Percentiles rank a stretch among this genome's conserved stretches.
phyloP scores from a whole-genome alignment of 257 asterid species.

The Fraxinus anomala region DNA sequence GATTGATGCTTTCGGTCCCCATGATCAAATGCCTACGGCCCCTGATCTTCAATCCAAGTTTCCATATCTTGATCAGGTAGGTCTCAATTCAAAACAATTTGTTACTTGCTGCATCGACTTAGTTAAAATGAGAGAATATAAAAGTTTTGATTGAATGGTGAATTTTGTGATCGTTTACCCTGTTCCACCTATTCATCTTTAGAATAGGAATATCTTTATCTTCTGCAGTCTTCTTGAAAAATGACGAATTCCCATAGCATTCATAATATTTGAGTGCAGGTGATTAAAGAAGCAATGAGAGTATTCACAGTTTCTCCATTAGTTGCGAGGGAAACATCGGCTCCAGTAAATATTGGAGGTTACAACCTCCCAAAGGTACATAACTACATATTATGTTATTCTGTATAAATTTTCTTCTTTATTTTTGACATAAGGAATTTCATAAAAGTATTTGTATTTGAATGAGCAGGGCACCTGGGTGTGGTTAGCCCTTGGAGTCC shows the following conservation, averaged over 20 bases:
- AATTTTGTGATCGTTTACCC: background rate
- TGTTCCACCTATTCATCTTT: no score
- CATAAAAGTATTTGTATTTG: background rate
- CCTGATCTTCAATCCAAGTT: constrained; percentile 76
- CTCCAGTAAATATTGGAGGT: constrained; percentile 79
- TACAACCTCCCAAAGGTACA: constrained; percentile 83
- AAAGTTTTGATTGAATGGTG: background rate
- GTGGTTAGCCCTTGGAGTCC: constrained; percentile 92
- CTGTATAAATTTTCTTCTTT: background rate
- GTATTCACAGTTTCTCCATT: constrained; percentile 80
- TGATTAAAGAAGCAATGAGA: constrained; percentile 96
- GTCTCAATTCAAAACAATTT: background rate
- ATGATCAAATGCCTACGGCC: constrained; percentile 62
- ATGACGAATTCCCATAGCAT: background rate
- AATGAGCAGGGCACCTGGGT: constrained; percentile 88
- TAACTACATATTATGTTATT: constrained; percentile 15
- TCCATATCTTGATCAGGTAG: constrained; percentile 76
- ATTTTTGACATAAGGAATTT: background rate
- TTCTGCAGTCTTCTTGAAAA: background rate
- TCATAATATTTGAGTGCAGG: constrained; percentile 41
- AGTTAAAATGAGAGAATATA: no score
- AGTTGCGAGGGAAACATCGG: constrained; percentile 88
- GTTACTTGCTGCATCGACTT: background rate
- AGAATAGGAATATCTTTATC: background rate
- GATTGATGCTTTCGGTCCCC: constrained; percentile 70